Percentiles rank a stretch among this genome's conserved stretches.
Evolutionary conservation across 805 yeast species (phyloP).

Genomic region (Lachancea dasiensis): DNA sequence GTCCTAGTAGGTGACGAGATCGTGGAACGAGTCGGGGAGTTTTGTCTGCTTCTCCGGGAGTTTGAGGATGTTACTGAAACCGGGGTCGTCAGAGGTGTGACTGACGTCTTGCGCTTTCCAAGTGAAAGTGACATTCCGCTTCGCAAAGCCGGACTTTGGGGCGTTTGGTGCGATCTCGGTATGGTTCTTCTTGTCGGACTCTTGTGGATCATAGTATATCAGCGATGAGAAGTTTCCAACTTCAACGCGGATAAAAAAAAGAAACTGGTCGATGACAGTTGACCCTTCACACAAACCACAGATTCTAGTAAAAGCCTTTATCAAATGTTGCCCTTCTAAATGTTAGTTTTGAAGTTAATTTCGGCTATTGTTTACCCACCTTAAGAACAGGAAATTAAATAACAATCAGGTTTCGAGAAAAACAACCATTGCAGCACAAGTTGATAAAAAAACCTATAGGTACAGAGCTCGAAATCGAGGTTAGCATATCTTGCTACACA

Average conservation of each 20-base stretch:
- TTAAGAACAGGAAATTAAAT: too few relatives aligned
- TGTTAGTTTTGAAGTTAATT: background rate
- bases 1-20: conserved; percentile 7
- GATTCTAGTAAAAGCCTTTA: too few relatives aligned
- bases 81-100: conserved; percentile 8
- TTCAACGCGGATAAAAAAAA: too few relatives aligned
- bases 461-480: background rate
- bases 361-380: background rate
- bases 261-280: too few relatives aligned
- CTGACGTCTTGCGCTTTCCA: conserved; percentile 11
- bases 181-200: conserved; percentile 22
- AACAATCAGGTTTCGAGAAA: background rate
- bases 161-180: conserved; percentile 11
- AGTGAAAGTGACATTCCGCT: conserved; percentile 17
- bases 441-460: background rate
- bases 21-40: conserved; percentile 14
- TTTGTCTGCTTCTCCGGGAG: conserved; percentile 10
- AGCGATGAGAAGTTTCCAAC: too few relatives aligned
- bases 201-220: conserved; percentile 21
- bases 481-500: too few relatives aligned
- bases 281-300: too few relatives aligned
- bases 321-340: too few relatives aligned
- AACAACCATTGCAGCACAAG: background rate
- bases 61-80: conserved; percentile 4
- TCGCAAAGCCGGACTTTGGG: conserved; percentile 20